phyloP scores from a whole-genome alignment of 2,329 filamentous ascomycete species.

The Zarea fungicola region DNA sequence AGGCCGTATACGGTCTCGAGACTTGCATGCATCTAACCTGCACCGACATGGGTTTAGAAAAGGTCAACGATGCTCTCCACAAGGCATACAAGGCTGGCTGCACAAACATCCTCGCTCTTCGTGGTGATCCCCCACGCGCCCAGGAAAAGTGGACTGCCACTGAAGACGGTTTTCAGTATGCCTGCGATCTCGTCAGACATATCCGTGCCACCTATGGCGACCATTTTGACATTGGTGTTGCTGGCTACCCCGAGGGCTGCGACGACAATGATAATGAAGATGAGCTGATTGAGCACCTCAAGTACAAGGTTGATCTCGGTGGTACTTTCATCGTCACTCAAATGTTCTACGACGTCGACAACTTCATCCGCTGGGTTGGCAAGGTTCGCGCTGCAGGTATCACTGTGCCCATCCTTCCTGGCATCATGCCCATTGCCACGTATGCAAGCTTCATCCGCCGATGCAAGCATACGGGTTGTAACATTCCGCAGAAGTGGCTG shows the following conservation, averaged over 20 bases:
- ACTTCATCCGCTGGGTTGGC: slow-evolving; percentile 85
- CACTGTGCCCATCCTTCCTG: slow-evolving; percentile 73
- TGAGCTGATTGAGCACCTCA: slow-evolving; percentile 80
- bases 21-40: slow-evolving; percentile 99
- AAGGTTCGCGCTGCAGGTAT: slow-evolving; percentile 85
- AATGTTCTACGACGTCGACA: slow-evolving; percentile 99
- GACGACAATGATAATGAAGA: slow-evolving; percentile 91
- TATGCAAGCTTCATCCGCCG: slow-evolving; percentile 88
- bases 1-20: slow-evolving; percentile 91
- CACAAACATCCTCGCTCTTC: slow-evolving; percentile 91
- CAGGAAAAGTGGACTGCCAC: slow-evolving; percentile 89
- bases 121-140: slow-evolving; percentile 90
- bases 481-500: slow-evolving; percentile 76
- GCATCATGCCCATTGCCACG: slow-evolving; percentile 86
- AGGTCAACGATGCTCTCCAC: slow-evolving; percentile 81
- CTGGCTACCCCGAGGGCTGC: slow-evolving; percentile 91
- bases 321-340: slow-evolving; percentile 94
- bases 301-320: slow-evolving; percentile 94
- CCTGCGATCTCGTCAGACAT: slow-evolving; percentile 81
- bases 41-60: slow-evolving; percentile 92
- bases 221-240: slow-evolving; percentile 94
- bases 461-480: slow-evolving; percentile 85
- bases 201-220: slow-evolving; percentile 66
- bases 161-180: slow-evolving; percentile 84
- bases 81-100: slow-evolving; percentile 92